These are phyloP conservation scores for Skeletonema menzelii DNA, from an alignment of 108 stramenopile species.

Conservation along the genomic window DNA sequence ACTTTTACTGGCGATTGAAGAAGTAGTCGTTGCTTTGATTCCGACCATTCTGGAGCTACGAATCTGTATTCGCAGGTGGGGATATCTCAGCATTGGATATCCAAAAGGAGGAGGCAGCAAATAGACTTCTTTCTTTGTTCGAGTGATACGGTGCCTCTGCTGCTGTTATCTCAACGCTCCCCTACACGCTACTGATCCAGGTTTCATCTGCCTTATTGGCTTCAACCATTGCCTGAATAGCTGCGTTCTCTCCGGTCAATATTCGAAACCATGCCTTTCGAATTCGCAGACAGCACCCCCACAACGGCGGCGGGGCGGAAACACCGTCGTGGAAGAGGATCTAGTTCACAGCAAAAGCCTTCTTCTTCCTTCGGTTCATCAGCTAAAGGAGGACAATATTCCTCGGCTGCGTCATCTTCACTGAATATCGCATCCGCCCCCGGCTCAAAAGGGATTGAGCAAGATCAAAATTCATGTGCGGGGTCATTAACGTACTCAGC, in stretches of 20 bases:
- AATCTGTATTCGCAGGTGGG: background rate
- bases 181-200: background rate
- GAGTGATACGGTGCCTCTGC: background rate
- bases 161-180: background rate
- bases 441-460: slow-evolving; percentile 3
- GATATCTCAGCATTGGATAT: background rate
- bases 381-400: slow-evolving; percentile 13
- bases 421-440: slow-evolving; percentile 3
- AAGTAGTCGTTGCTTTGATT: background rate
- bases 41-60: background rate
- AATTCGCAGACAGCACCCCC: slow-evolving; percentile 39
- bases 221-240: background rate
- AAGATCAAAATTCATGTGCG: slow-evolving; percentile 36
- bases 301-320: slow-evolving; percentile 17
- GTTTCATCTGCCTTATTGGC: background rate
- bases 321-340: slow-evolving; percentile 34
- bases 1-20: too few species aligned
- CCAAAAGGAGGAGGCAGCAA: background rate
- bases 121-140: background rate
- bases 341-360: background rate
- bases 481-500: slow-evolving; percentile 44
- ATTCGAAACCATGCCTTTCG: slow-evolving; percentile 1
- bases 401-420: slow-evolving; percentile 29
- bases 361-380: slow-evolving; percentile 2
- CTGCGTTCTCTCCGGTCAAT: background rate